Percentiles rank a stretch among this genome's conserved stretches.
Evolutionary conservation across 306 rosid species (phyloP).

Genomic region (Sindora glabra): DNA sequence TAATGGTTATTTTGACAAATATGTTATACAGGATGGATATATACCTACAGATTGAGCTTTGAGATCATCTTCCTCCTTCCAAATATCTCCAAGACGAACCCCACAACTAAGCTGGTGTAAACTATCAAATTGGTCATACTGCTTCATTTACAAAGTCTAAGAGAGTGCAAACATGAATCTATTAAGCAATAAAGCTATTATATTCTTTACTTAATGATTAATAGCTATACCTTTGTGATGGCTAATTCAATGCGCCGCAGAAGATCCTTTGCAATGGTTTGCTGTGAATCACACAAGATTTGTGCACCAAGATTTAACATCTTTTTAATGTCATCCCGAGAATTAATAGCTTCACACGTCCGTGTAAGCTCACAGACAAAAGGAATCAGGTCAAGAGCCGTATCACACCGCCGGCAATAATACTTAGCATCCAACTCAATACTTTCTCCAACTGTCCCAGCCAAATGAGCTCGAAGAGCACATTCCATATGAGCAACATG

Average conservation of each 20-base stretch:
- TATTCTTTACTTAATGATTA: conserved; percentile 4
- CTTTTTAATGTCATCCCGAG: conserved; percentile 47
- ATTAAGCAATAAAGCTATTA: background rate
- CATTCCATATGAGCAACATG: conserved; percentile 80
- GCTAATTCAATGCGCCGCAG: conserved; percentile 39
- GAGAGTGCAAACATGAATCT: conserved; percentile 1
- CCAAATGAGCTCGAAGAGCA: conserved; percentile 54
- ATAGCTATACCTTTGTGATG: conserved; percentile 47
- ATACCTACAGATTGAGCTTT: conserved; percentile 37
- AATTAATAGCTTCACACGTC: conserved; percentile 38
- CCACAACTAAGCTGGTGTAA: conserved; percentile 54
- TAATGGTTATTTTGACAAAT: background rate
- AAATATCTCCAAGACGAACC: conserved; percentile 38
- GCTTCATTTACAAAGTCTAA: conserved; percentile 9
- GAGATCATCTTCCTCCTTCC: conserved; percentile 34
- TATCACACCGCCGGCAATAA: conserved; percentile 86
- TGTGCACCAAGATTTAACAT: conserved; percentile 50
- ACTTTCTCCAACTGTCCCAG: conserved; percentile 66
- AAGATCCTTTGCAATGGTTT: conserved; percentile 39
- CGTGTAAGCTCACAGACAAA: conserved; percentile 43
- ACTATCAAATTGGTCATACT: conserved; percentile 35
- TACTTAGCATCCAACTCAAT: conserved; percentile 68
- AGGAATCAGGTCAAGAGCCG: conserved; percentile 54
- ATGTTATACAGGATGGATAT: background rate
- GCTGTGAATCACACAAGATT: conserved; percentile 63